A percentile compares a stretch with the other conserved stretches of the same genome.
Conservation (phyloP, 1,284 basidiomycete species). For the Ustilago crameri region DNA sequence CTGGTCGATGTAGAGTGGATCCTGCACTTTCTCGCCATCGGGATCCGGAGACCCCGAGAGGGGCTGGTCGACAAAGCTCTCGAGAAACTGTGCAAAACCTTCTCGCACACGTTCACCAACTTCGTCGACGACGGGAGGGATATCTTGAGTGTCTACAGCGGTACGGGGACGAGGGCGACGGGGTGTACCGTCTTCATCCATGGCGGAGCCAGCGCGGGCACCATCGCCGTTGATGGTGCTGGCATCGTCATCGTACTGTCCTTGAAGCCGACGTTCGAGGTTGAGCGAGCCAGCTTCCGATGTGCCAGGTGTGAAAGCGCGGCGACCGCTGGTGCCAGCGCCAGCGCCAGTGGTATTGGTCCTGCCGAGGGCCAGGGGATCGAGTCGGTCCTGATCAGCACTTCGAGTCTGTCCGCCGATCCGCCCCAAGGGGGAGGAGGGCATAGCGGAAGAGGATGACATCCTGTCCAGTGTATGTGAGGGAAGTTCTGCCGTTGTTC, state of each 20-base stretch:
- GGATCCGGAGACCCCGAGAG: slow-evolving; percentile 71
- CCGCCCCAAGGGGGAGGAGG: slow-evolving; percentile 50
- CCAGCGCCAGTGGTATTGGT: slow-evolving; percentile 37
- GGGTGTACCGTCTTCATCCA: slow-evolving; percentile 44
- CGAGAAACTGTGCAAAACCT: slow-evolving; percentile 88
- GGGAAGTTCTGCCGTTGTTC: not conserved
- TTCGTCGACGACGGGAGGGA: slow-evolving; percentile 87
- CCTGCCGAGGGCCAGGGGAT: slow-evolving; percentile 43
- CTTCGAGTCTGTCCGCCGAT: slow-evolving; percentile 33
- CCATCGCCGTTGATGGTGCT: slow-evolving; percentile 38
- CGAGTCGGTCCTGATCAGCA: slow-evolving; percentile 31
- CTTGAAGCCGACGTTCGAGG: slow-evolving; percentile 38
- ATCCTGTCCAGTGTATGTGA: slow-evolving; percentile 16
- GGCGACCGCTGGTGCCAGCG: slow-evolving; percentile 26
- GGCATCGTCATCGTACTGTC: slow-evolving; percentile 39
- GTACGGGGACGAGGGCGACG: slow-evolving; percentile 45
- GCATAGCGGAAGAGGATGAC: slow-evolving; percentile 54
- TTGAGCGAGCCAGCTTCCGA: slow-evolving; percentile 45
- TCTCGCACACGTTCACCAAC: slow-evolving; percentile 92
- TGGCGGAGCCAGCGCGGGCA: slow-evolving; percentile 22
- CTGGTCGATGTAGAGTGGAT: slow-evolving; percentile 84
- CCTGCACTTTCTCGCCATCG: slow-evolving; percentile 68
- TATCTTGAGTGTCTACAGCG: slow-evolving; percentile 69
- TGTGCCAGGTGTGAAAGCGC: slow-evolving; percentile 39
- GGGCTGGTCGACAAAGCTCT: slow-evolving; percentile 83